Evolutionary conservation across 306 rosid genomes (phyloP).

Genomic region (Calophaca sinica): DNA sequence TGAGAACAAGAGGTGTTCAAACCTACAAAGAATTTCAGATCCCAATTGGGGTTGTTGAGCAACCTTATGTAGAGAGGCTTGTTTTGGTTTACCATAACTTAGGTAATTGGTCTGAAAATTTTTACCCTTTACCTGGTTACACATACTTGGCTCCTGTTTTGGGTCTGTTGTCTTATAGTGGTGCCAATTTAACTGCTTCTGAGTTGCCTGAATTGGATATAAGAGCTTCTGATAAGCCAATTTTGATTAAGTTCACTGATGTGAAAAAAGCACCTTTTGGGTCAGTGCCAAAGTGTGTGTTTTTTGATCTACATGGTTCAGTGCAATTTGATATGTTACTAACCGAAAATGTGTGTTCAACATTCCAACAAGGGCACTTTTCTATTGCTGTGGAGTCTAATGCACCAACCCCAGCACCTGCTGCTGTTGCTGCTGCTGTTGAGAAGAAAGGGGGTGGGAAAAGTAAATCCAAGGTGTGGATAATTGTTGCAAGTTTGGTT

Average conservation of each 20-base stretch:
- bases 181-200: slow-evolving; percentile 51
- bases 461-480: slow-evolving; percentile 52
- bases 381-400: slow-evolving; percentile 60
- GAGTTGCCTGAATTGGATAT: slow-evolving; percentile 65
- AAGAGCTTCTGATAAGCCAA: slow-evolving; percentile 60
- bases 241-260: slow-evolving; percentile 55
- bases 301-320: slow-evolving; percentile 66
- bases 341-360: slow-evolving; percentile 58
- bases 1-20: slow-evolving; percentile 63
- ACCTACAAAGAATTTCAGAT: slow-evolving; percentile 70
- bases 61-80: slow-evolving; percentile 70
- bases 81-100: slow-evolving; percentile 67
- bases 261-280: slow-evolving; percentile 44
- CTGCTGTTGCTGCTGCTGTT: slow-evolving; percentile 41
- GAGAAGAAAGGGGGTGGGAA: not conserved
- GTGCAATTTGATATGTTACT: slow-evolving; percentile 59
- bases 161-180: slow-evolving; percentile 66
- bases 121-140: slow-evolving; percentile 75
- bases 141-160: slow-evolving; percentile 65
- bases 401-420: slow-evolving; percentile 60
- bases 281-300: slow-evolving; percentile 56
- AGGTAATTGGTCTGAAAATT: slow-evolving; percentile 63
- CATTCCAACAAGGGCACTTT: slow-evolving; percentile 65
- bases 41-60: slow-evolving; percentile 70
- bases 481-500: slow-evolving; percentile 45